Percentiles rank a stretch among this genome's conserved stretches.
phyloP scores from a whole-genome alignment of 345 rosid species.

The Excoecaria cochinchinensis region DNA sequence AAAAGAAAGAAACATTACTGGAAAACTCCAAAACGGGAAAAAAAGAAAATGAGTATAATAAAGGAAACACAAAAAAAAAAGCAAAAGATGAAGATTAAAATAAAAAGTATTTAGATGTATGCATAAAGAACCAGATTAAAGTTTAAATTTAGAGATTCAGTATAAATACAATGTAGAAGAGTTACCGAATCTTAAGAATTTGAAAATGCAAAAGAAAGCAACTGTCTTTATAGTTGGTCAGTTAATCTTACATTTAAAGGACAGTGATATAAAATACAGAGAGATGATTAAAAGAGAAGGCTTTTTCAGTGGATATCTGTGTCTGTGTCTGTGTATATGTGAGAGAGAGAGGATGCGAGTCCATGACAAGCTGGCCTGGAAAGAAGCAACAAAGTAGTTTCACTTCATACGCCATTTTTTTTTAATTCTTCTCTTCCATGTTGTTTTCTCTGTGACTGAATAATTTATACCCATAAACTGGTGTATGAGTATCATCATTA shows the following conservation, averaged over 20 bases:
- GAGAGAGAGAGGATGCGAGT: constrained; percentile 40
- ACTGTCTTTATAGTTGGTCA: neutral
- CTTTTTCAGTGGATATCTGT: neutral
- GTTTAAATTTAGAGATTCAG: constrained; percentile 28
- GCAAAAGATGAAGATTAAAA: too few species aligned
- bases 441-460: neutral
- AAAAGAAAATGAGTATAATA: too few species aligned
- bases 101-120: too few species aligned
- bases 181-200: constrained; percentile 26
- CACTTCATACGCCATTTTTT: constrained; percentile 17
- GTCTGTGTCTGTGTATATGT: constrained; percentile 6
- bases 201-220: constrained; percentile 16
- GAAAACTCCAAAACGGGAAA: constrained; percentile 24
- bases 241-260: constrained; percentile 5
- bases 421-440: neutral
- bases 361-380: constrained; percentile 50
- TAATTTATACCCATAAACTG: neutral
- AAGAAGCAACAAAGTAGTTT: constrained; percentile 31
- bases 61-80: too few species aligned
- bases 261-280: neutral
- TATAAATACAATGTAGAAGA: constrained; percentile 24
- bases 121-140: too few species aligned
- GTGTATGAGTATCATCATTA: neutral
- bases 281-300: constrained; percentile 11
- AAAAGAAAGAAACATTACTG: constrained; percentile 23